Evolutionary conservation across 2,329 filamentous ascomycete species (phyloP).

Genomic region (Exophiala mesophila): DNA sequence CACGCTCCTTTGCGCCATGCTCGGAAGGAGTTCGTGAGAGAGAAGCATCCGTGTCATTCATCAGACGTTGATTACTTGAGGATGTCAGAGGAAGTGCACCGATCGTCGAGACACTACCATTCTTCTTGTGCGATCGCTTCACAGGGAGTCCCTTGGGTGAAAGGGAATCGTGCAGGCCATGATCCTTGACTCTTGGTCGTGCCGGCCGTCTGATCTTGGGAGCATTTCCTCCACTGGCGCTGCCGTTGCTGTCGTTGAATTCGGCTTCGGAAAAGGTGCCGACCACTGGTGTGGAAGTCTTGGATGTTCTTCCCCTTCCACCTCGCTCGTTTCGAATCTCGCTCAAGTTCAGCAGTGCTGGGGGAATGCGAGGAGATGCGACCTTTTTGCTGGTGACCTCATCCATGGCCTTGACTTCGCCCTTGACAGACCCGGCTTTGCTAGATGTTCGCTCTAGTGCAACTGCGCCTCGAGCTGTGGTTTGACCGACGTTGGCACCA

Average conservation of each 20-base stretch:
- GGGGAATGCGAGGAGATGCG: constrained; percentile 31
- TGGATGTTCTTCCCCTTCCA: constrained; percentile 34
- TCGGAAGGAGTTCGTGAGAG: constrained; percentile 12
- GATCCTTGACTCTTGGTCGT: constrained; percentile 25
- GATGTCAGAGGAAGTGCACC: neutral
- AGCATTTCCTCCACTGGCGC: constrained; percentile 5
- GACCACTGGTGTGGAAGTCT: constrained; percentile 38
- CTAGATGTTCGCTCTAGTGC: constrained; percentile 20
- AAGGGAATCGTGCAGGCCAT: constrained; percentile 26
- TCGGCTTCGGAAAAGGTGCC: constrained; percentile 35
- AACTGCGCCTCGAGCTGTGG: constrained; percentile 29
- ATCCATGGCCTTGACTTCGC: constrained; percentile 10
- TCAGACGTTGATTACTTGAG: constrained; percentile 4
- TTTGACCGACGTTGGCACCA: constrained; percentile 22
- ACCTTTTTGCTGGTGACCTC: constrained; percentile 14
- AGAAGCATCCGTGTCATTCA: constrained; percentile 12
- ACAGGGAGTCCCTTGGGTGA: constrained; percentile 27
- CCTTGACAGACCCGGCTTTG: constrained; percentile 35
- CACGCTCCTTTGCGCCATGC: constrained; percentile 30
- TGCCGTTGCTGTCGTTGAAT: constrained; percentile 13
- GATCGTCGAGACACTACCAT: constrained; percentile 28
- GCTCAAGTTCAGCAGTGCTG: constrained; percentile 3
- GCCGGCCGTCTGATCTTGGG: constrained; percentile 22
- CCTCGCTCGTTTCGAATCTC: constrained; percentile 14
- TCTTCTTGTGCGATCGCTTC: constrained; percentile 36